Evolutionary conservation across 2,329 filamentous ascomycete species (phyloP).

Genomic region (Furcasterigmium sp.): DNA sequence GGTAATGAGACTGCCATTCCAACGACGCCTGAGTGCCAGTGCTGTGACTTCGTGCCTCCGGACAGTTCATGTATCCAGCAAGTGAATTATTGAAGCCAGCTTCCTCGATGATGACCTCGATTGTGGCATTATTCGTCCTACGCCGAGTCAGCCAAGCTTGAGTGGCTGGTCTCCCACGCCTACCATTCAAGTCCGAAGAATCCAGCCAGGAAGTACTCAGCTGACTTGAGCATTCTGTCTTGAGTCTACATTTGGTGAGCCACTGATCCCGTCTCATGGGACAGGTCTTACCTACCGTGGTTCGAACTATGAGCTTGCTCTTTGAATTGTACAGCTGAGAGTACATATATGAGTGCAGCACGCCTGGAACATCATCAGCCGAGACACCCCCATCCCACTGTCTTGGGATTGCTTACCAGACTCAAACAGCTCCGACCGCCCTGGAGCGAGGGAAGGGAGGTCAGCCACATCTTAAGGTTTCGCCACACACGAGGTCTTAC

Average conservation of each 20-base stretch:
- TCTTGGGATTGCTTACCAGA: constrained; percentile 33
- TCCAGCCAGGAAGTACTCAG: constrained; percentile 73
- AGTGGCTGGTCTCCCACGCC: too few species aligned
- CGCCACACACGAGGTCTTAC: constrained; percentile 6
- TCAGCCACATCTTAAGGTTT: too few species aligned
- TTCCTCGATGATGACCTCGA: constrained; percentile 67
- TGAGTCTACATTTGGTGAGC: constrained; percentile 45
- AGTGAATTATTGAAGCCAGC: constrained; percentile 64
- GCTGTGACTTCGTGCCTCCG: constrained; percentile 49
- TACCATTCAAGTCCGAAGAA: constrained; percentile 72
- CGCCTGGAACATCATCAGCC: constrained; percentile 31
- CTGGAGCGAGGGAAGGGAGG: constrained; percentile 8
- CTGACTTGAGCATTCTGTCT: constrained; percentile 71
- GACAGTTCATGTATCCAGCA: constrained; percentile 62
- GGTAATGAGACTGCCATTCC: constrained; percentile 60
- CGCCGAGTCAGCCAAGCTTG: not conserved
- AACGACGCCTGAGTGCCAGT: constrained; percentile 47
- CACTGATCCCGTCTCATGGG: not conserved
- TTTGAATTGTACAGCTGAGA: constrained; percentile 65
- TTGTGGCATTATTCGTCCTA: constrained; percentile 62
- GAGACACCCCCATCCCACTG: not conserved
- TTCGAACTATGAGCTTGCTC: constrained; percentile 68
- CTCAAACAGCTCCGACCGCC: constrained; percentile 68
- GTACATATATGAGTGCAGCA: constrained; percentile 69
- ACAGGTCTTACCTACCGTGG: constrained; percentile 41